Conservation (phyloP, 2,329 filamentous ascomycete genomes). For the Claviceps arundinis region DNA sequence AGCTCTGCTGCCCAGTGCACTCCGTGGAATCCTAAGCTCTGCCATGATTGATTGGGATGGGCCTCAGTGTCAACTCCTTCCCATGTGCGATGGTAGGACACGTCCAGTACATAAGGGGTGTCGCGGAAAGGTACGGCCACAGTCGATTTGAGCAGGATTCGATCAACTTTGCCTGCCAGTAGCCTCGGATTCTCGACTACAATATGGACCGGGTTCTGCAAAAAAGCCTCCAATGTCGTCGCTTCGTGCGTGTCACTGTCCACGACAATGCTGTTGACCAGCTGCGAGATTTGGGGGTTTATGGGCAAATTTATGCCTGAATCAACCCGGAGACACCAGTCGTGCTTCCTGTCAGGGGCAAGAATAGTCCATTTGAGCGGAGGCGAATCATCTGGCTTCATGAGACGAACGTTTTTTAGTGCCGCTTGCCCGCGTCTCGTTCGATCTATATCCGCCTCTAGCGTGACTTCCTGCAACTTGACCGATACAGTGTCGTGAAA, state of each 20-base stretch:
- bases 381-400: slow-evolving; percentile 10
- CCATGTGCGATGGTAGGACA: slow-evolving; percentile 18
- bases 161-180: slow-evolving; percentile 1
- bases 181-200: not conserved
- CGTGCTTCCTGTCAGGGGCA: slow-evolving; percentile 22
- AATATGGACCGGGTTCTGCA: not conserved
- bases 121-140: slow-evolving; percentile 16
- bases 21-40: slow-evolving; percentile 20
- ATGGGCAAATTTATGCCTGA: slow-evolving; percentile 11
- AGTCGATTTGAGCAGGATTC: slow-evolving; percentile 15
- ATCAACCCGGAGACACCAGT: slow-evolving; percentile 22
- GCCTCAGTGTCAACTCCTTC: slow-evolving; percentile 8
- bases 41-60: slow-evolving; percentile 14
- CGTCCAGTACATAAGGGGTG: slow-evolving; percentile 21
- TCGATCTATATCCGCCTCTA: slow-evolving; percentile 11
- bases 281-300: slow-evolving; percentile 8
- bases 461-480: slow-evolving; percentile 7
- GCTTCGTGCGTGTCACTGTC: not conserved
- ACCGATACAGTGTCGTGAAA: slow-evolving; percentile 11
- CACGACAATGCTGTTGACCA: slow-evolving; percentile 13
- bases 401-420: slow-evolving; percentile 13
- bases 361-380: slow-evolving; percentile 20
- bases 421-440: slow-evolving; percentile 5
- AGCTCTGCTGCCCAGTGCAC: slow-evolving; percentile 24
- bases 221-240: not conserved